A percentile compares a stretch with the other conserved stretches of the same genome.
Evolutionary conservation across 768 basidiomycete species (phyloP).

Genomic region (Suillus subalutaceus): DNA sequence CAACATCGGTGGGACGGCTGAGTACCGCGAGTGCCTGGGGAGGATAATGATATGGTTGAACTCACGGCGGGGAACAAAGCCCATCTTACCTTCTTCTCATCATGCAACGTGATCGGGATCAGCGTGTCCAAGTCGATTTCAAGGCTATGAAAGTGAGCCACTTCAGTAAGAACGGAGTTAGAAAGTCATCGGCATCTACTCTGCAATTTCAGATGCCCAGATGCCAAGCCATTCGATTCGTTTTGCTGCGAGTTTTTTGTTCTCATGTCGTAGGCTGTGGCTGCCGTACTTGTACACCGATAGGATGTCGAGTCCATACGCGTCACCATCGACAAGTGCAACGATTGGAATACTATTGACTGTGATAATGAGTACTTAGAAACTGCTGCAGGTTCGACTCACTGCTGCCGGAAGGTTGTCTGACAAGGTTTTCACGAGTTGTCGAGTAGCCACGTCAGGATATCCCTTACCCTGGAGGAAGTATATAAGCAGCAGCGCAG

Average conservation of each 20-base stretch:
- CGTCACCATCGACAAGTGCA: conserved; percentile 87
- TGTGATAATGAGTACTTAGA: conserved; percentile 1
- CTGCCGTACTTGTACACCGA: conserved; percentile 89
- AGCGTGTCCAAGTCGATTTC: conserved; percentile 61
- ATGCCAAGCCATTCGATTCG: conserved; percentile 85
- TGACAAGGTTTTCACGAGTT: conserved; percentile 75
- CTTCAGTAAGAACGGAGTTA: not conserved
- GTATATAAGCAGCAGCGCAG: conserved; percentile 12
- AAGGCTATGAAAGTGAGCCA: conserved; percentile 43
- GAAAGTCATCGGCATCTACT: conserved; percentile 42
- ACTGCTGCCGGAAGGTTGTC: conserved; percentile 67
- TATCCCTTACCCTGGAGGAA: conserved; percentile 88
- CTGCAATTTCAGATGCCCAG: conserved; percentile 63
- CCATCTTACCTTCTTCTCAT: conserved; percentile 69
- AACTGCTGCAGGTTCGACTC: conserved; percentile 19
- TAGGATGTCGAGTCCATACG: conserved; percentile 91
- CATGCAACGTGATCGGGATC: conserved; percentile 68
- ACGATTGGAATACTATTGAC: conserved; percentile 69
- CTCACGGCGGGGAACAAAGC: conserved; percentile 1
- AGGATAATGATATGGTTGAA: not conserved
- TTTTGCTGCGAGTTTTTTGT: conserved; percentile 61
- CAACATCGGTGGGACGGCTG: conserved; percentile 34
- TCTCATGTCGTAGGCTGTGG: conserved; percentile 68
- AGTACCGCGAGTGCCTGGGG: conserved; percentile 70
- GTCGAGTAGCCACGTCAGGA: conserved; percentile 90